Evolutionary conservation across 2,329 filamentous ascomycete species (phyloP).

Genomic region (Fusarium hainanense): DNA sequence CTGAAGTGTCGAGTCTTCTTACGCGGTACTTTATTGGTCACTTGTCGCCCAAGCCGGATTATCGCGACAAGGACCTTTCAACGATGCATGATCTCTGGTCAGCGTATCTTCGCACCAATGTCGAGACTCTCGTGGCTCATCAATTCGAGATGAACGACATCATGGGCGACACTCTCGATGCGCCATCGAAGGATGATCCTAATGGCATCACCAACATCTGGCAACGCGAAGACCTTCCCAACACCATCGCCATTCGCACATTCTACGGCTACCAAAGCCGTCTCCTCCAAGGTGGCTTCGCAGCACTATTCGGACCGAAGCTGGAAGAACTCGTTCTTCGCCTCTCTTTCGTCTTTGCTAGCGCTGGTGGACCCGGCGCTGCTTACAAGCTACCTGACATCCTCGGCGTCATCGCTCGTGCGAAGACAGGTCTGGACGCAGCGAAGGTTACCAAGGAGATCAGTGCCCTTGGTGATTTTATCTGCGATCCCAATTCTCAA

Average conservation of each 20-base stretch:
- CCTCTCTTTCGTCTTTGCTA: slow-evolving; percentile 62
- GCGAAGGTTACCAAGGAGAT: slow-evolving; percentile 60
- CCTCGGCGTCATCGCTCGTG: slow-evolving; percentile 40
- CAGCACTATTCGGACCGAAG: slow-evolving; percentile 62
- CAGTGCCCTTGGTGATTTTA: slow-evolving; percentile 61
- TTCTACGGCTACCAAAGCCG: slow-evolving; percentile 66
- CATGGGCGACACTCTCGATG: slow-evolving; percentile 53
- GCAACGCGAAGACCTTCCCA: slow-evolving; percentile 59
- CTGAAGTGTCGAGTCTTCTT: slow-evolving; percentile 63
- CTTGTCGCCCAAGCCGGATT: slow-evolving; percentile 62
- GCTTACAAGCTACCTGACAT: slow-evolving; percentile 51
- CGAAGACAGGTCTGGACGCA: slow-evolving; percentile 57
- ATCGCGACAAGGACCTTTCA: slow-evolving; percentile 57
- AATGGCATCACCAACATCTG: slow-evolving; percentile 52
- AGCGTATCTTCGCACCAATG: slow-evolving; percentile 59
- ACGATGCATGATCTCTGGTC: slow-evolving; percentile 62
- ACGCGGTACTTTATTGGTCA: slow-evolving; percentile 67
- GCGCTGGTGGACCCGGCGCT: slow-evolving; percentile 55
- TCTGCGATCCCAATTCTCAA: slow-evolving; percentile 58
- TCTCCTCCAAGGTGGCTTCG: slow-evolving; percentile 62
- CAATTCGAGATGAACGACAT: slow-evolving; percentile 66
- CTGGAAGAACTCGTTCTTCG: slow-evolving; percentile 65
- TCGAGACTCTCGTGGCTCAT: slow-evolving; percentile 64
- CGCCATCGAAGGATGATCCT: slow-evolving; percentile 18
- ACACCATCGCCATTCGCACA: slow-evolving; percentile 61